Base-by-base conservation (phyloP, 805 yeast genomes). In the Martiniozyma abietophila region DNA sequence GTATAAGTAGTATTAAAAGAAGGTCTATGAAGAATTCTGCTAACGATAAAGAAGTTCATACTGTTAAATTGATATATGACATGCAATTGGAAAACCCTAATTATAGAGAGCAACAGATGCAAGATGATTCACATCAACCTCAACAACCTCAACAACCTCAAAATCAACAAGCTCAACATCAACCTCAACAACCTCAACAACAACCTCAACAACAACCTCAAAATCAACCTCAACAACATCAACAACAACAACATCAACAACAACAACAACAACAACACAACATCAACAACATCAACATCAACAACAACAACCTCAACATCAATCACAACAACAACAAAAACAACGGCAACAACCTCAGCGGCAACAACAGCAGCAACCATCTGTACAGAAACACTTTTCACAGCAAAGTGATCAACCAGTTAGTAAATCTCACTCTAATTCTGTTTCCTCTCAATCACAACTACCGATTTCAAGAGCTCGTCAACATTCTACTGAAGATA, bases 1-100 rank as follows among this genome's bases (percentile, higher is more conserved):
- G 80, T 8, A 59, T 88, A 41, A 71, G 81, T 35, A 64, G 70
- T 11, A 89, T 88, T 52, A 88, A 84, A 55, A 67, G 97, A 41
- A 62, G 96, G 30, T 73, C 92, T 2, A 49, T 54, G 31, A 54
- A 50, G 22, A n/a, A 53, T 30, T 40, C 49, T 10, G 24, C 47
- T 2, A 41, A 55, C 6, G 58, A 53, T 30, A 52, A 47, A 29
- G 60, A 55, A 34, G 51, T 49, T 8, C 56, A 47, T 34, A 49
- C 43, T 34, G 29, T 55, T 34, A 54, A 51, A 29, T 31, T 35
- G 17, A 36, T 44, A 2, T 39, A 36, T 27, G 43, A 36, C 21
- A 9, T 32, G n/a, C n/a, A n/a, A n/a, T n/a, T n/a, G n/a, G n/a
- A n/a, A n/a, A n/a, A n/a, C n/a, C n/a, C n/a, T n/a, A n/a, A n/a